Evolutionary conservation across 768 basidiomycete genomes (phyloP).

Genomic region (Rhizopogon salebrosus): DNA sequence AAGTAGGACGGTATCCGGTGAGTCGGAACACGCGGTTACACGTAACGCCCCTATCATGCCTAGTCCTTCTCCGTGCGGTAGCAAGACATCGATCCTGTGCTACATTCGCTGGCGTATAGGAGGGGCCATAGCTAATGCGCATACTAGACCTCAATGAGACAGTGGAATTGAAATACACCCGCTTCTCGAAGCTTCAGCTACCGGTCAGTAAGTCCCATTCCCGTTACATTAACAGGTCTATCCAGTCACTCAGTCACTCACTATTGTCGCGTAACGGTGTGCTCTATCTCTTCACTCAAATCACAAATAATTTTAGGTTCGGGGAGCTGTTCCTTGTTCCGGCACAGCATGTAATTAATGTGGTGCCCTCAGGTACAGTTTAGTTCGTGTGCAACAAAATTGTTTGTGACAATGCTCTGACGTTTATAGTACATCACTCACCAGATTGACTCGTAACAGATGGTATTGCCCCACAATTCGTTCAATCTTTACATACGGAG

Average conservation of each 20-base stretch:
- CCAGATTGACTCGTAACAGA: constrained; percentile 6
- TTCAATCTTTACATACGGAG: background rate
- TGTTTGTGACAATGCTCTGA: background rate
- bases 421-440: background rate
- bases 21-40: background rate
- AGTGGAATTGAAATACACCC: background rate
- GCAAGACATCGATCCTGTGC: constrained; percentile 1
- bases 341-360: background rate
- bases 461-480: background rate
- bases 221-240: background rate
- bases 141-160: background rate
- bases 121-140: background rate
- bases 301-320: background rate
- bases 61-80: constrained; percentile 6
- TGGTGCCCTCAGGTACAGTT: constrained; percentile 6
- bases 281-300: background rate
- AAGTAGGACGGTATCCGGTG: constrained; percentile 4
- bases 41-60: background rate
- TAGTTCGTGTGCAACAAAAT: background rate
- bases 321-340: constrained; percentile 1
- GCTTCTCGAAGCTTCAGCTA: constrained; percentile 7
- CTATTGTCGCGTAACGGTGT: constrained; percentile 5
- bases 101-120: constrained; percentile 1
- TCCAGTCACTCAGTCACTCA: no score
- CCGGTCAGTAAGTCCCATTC: constrained; percentile 2